Evolutionary conservation across 2,329 filamentous ascomycete genomes (phyloP).

Genomic region (Parastagonospora avenae): DNA sequence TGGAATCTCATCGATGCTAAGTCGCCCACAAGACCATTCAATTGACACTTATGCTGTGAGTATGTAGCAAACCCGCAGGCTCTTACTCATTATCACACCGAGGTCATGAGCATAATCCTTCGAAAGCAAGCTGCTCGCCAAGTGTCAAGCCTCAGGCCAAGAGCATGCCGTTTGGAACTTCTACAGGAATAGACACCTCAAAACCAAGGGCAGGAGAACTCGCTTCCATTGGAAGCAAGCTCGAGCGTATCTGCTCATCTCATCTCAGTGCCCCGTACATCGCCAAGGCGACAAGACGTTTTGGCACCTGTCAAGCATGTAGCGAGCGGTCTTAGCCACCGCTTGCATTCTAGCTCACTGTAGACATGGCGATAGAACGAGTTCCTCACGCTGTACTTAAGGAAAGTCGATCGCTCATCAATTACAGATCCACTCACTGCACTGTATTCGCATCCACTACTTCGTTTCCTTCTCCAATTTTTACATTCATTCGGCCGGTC

Average conservation of each 20-base stretch:
- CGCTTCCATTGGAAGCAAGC: conserved; percentile 1
- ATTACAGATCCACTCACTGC: not conserved
- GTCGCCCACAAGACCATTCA: too few relatives aligned
- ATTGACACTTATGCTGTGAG: too few relatives aligned
- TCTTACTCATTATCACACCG: not conserved
- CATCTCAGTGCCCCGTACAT: not conserved
- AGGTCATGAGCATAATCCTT: not conserved
- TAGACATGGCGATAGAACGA: not conserved
- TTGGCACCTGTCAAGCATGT: conserved; percentile 6
- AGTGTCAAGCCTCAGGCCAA: not conserved
- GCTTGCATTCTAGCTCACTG: not conserved
- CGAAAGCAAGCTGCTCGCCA: not conserved
- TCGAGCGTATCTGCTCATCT: not conserved
- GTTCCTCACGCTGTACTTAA: not conserved
- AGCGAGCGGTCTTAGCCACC: not conserved
- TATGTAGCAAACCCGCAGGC: not conserved
- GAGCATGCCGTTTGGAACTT: not conserved
- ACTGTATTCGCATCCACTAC: not conserved
- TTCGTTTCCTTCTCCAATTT: not conserved
- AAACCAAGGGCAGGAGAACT: not conserved
- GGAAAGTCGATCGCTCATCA: not conserved
- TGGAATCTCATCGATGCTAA: not conserved
- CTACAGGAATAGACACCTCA: not conserved
- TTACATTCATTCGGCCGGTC: conserved; percentile 15
- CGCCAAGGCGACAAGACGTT: conserved; percentile 1